phyloP scores from a whole-genome alignment of 2,329 filamentous ascomycete genomes.

The Kalaharituber pfeilii region DNA sequence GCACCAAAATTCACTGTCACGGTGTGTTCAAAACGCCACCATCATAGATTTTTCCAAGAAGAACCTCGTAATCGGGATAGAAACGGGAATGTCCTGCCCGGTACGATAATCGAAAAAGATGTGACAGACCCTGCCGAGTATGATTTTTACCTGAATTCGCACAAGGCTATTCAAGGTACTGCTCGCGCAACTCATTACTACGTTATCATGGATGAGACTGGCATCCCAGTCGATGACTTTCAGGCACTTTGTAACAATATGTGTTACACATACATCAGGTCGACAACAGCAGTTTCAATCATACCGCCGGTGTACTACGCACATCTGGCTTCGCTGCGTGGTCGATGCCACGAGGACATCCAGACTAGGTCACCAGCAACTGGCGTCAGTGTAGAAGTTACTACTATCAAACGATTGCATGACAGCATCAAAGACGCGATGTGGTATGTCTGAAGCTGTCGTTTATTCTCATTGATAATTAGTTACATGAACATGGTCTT shows the following conservation, averaged over 20 bases:
- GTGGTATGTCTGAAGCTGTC: slow-evolving; percentile 19
- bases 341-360: neutral
- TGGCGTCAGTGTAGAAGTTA: slow-evolving; percentile 2
- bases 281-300: slow-evolving; percentile 72
- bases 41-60: slow-evolving; percentile 87
- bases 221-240: slow-evolving; percentile 48
- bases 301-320: slow-evolving; percentile 87
- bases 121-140: slow-evolving; percentile 83
- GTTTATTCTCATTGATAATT: too few relatives aligned
- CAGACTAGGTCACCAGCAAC: neutral
- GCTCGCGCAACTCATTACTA: slow-evolving; percentile 85
- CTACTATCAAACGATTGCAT: slow-evolving; percentile 11
- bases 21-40: slow-evolving; percentile 83
- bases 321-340: slow-evolving; percentile 51
- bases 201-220: slow-evolving; percentile 66
- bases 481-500: too few relatives aligned
- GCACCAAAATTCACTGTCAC: slow-evolving; percentile 63
- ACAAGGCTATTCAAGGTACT: slow-evolving; percentile 80
- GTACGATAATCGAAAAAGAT: slow-evolving; percentile 71
- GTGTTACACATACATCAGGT: slow-evolving; percentile 81
- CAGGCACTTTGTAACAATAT: slow-evolving; percentile 88
- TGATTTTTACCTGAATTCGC: slow-evolving; percentile 62
- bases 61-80: slow-evolving; percentile 52
- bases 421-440: slow-evolving; percentile 14
- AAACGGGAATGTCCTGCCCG: slow-evolving; percentile 69